A percentile compares a stretch with the other conserved stretches of the same genome.
Conservation (phyloP, 306 rosid genomes). For the Sphenostylis stenocarpa region DNA sequence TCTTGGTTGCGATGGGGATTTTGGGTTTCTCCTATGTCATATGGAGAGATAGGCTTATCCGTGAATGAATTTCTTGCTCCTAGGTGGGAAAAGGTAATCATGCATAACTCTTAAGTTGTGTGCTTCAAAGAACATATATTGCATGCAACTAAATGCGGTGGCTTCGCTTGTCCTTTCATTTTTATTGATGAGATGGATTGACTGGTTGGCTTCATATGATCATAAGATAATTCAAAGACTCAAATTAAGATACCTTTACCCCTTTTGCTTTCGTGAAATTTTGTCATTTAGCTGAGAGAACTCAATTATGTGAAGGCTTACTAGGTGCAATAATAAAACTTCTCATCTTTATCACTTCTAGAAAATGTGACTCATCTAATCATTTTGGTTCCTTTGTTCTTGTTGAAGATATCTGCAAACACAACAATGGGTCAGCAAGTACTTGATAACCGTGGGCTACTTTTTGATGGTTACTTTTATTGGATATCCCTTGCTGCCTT, state of each 20-base stretch:
- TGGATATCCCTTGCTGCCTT: slow-evolving; percentile 59
- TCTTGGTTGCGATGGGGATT: slow-evolving; percentile 61
- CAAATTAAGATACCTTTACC: background rate
- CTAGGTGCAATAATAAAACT: background rate
- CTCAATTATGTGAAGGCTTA: background rate
- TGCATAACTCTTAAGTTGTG: background rate
- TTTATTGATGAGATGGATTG: background rate
- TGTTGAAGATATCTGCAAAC: slow-evolving; percentile 48
- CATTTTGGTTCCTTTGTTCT: background rate
- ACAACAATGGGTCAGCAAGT: slow-evolving; percentile 47
- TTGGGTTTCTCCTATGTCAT: slow-evolving; percentile 68
- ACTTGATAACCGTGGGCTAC: slow-evolving; percentile 45
- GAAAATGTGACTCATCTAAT: slow-evolving; percentile 5
- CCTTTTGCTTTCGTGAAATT: background rate
- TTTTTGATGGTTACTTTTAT: slow-evolving; percentile 46
- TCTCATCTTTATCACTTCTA: background rate
- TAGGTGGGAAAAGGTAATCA: slow-evolving; percentile 58
- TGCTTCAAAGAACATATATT: slow-evolving; percentile 5
- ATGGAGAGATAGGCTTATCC: slow-evolving; percentile 50
- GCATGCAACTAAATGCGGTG: slow-evolving; percentile 5
- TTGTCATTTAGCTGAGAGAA: slow-evolving; percentile 1
- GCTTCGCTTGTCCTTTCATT: background rate
- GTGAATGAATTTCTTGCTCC: slow-evolving; percentile 61
- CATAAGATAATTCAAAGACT: slow-evolving; percentile 18
- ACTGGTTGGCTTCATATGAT: background rate